Evolutionary conservation across 495 filamentous ascomycete genomes (phyloP).

Genomic region (Penicillium antarcticum): DNA sequence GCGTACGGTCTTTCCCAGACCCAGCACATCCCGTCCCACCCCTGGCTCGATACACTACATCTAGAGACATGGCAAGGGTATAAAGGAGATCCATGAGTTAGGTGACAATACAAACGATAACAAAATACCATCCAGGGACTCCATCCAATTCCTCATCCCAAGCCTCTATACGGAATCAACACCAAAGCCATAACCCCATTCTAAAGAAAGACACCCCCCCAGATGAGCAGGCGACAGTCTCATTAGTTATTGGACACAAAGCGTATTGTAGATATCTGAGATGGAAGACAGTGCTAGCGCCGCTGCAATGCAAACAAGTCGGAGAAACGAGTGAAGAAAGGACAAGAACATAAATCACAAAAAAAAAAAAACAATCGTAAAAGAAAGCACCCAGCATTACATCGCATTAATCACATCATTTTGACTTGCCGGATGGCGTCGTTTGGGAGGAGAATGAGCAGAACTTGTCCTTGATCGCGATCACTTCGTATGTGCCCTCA

Average conservation of each 20-base stretch:
- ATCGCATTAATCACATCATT: conserved; percentile 19
- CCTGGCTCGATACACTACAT: no score
- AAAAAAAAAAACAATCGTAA: conserved; percentile 12
- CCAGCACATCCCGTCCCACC: no score
- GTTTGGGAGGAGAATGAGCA: conserved; percentile 76
- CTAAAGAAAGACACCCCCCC: background rate
- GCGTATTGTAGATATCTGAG: conserved; percentile 5
- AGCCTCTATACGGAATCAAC: no score
- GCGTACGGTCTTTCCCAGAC: no score
- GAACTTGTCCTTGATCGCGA: conserved; percentile 87
- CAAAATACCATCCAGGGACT: no score
- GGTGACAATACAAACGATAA: no score
- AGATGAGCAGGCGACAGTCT: background rate
- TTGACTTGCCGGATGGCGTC: conserved; percentile 46
- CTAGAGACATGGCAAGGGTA: no score
- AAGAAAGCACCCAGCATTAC: conserved; percentile 16
- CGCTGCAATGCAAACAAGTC: conserved; percentile 37
- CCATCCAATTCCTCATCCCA: no score
- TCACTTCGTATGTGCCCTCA: conserved; percentile 95
- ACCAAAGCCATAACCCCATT: no score
- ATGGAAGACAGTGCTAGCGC: conserved; percentile 21
- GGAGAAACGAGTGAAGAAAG: conserved; percentile 2
- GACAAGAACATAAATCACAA: conserved; percentile 10
- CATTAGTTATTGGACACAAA: background rate
- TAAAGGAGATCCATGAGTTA: no score